Evolutionary conservation across 1,284 basidiomycete species (phyloP).

Genomic region (Fomitopsis betulina): DNA sequence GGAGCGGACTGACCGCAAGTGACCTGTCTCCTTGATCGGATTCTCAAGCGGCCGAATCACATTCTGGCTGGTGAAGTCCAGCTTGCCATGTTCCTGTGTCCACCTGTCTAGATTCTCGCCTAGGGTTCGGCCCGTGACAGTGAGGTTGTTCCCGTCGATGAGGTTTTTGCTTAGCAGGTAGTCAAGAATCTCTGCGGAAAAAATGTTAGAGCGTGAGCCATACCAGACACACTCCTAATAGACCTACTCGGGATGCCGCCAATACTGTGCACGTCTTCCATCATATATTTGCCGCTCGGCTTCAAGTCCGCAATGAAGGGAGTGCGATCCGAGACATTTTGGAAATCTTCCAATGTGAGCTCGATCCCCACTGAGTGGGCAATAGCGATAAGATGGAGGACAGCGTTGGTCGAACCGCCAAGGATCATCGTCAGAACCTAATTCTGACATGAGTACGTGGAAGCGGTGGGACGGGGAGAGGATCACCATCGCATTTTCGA

Average conservation of each 20-base stretch:
- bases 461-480: conserved; percentile 8
- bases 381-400: conserved; percentile 87
- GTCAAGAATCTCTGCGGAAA: conserved; percentile 63
- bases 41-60: conserved; percentile 81
- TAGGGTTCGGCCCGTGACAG: conserved; percentile 83
- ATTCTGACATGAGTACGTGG: conserved; percentile 5
- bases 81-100: conserved; percentile 74
- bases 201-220: conserved; percentile 3
- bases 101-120: conserved; percentile 87
- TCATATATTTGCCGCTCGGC: conserved; percentile 87
- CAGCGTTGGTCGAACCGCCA: conserved; percentile 92
- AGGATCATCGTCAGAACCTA: conserved; percentile 92
- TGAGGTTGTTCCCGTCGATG: conserved; percentile 83
- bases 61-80: conserved; percentile 66
- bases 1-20: conserved; percentile 63
- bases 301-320: conserved; percentile 91
- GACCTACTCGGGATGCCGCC: conserved; percentile 82
- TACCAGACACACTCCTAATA: background rate
- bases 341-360: conserved; percentile 84
- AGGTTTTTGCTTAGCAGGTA: conserved; percentile 81
- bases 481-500: conserved; percentile 92
- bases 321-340: conserved; percentile 76
- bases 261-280: conserved; percentile 87
- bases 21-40: conserved; percentile 87
- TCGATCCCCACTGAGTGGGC: conserved; percentile 85